Evolutionary conservation across 805 yeast species (phyloP).

Genomic region (Saccharomycopsis synnaedendra): DNA sequence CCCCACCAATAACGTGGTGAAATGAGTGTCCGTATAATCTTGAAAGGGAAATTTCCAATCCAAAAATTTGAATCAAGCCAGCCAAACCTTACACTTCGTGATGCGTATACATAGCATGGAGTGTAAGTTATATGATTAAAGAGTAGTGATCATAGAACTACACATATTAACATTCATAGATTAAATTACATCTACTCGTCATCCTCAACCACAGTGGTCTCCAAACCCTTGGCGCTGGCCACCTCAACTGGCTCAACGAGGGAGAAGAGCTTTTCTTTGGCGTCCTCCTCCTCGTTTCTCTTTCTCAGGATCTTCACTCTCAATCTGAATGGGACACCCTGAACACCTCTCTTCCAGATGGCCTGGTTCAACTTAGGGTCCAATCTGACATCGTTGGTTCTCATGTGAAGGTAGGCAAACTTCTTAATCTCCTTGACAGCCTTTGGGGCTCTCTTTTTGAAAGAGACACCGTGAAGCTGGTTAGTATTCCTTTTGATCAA

Average conservation of each 20-base stretch:
- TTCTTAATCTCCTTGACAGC: slow-evolving; percentile 99
- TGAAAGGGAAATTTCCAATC: no score
- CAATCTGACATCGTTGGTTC: slow-evolving; percentile 97
- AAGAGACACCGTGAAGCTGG: slow-evolving; percentile 93
- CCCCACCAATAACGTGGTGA: no score
- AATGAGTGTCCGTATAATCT: no score
- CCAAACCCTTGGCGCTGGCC: slow-evolving; percentile 92
- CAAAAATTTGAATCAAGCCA: no score
- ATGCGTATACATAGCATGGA: no score
- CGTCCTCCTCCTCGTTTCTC: slow-evolving; percentile 99
- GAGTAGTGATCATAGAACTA: no score
- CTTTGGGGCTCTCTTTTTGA: slow-evolving; percentile 99
- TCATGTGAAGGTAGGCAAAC: slow-evolving; percentile 98
- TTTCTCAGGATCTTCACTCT: slow-evolving; percentile 98
- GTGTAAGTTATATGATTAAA: no score
- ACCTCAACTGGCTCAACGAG: slow-evolving; percentile 96
- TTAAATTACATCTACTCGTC: slow-evolving; percentile 28
- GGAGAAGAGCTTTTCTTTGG: slow-evolving; percentile 94
- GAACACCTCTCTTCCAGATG: slow-evolving; percentile 99
- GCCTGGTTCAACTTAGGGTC: slow-evolving; percentile 98
- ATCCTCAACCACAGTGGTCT: slow-evolving; percentile 93
- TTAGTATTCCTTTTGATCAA: slow-evolving; percentile 30
- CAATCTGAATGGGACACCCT: slow-evolving; percentile 97
- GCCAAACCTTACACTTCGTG: no score
- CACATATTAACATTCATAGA: no score